Evolutionary conservation across 805 yeast genomes (phyloP).

Genomic region (Candida ponderosae): DNA sequence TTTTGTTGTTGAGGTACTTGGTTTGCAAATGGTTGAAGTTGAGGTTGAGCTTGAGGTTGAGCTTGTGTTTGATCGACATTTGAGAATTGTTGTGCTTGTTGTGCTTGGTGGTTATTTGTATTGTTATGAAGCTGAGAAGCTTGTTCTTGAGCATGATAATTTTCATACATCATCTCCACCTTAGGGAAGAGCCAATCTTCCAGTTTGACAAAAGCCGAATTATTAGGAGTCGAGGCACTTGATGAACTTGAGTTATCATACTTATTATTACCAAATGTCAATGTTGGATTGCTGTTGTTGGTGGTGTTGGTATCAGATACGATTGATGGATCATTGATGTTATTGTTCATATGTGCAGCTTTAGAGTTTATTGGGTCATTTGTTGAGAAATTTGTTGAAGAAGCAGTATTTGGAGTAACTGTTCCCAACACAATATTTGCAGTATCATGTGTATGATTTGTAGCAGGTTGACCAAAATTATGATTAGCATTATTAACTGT

Average conservation of each 20-base stretch:
- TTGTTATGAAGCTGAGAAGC: neutral
- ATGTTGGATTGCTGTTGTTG: too few relatives aligned
- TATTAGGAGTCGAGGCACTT: neutral
- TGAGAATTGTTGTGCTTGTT: neutral
- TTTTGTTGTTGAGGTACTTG: neutral
- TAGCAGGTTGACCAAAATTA: too few relatives aligned
- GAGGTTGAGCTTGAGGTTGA: neutral
- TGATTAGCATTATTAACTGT: constrained; percentile 1
- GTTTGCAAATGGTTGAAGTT: neutral
- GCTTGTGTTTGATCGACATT: too few relatives aligned
- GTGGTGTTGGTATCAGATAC: too few relatives aligned
- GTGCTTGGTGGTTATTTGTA: neutral
- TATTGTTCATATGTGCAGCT: neutral
- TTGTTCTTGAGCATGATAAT: neutral
- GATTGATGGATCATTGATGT: too few relatives aligned
- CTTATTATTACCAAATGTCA: too few relatives aligned
- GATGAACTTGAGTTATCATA: neutral
- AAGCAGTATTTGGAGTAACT: too few relatives aligned
- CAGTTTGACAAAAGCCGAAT: constrained; percentile 1
- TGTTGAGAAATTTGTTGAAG: too few relatives aligned
- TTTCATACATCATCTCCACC: constrained; percentile 1
- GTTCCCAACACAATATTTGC: too few relatives aligned
- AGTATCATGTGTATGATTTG: too few relatives aligned
- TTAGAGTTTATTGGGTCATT: too few relatives aligned
- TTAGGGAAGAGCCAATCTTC: constrained; percentile 19